Base-by-base conservation (phyloP, 2,329 filamentous ascomycete genomes). In the Byssothecium circinans region DNA sequence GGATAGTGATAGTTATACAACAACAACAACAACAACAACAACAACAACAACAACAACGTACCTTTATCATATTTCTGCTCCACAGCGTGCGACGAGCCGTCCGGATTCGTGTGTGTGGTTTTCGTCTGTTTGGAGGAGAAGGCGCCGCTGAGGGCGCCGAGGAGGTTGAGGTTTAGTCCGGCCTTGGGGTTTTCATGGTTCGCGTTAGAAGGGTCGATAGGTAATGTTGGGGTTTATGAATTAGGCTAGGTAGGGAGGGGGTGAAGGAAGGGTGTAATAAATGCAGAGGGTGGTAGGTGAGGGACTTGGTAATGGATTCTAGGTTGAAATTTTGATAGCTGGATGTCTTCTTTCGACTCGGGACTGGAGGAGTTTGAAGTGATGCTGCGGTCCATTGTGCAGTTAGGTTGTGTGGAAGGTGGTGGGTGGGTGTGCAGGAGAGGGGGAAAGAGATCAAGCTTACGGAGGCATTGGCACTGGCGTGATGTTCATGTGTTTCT, bases 121-220 rank as follows among this genome's bases (percentile, higher is more conserved):
- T 70, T 70, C 38, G 58, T 65, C 7, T 50, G 54, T 41, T 57
- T 60, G 7, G 63, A 67, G 15, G 47, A 53, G 17, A 71, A 56
- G 20, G 61, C 63, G 52, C 67, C 67, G 14, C 57, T 61, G 8
- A 71, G 61, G 37, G 68, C 65, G 49, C 62, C 67, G 46, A 69
- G 58, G 50, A 72, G 45, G 48, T 70, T 71, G 38, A 72, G 56
- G 45, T 67, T 71, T 39, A 71, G 58, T 8, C 67, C 67, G 2
- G 65, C 67, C 57, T 68, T n/a, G n/a, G n/a, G n/a, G n/a, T n/a
- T n/a, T n/a, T n/a, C n/a, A n/a, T n/a, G n/a, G n/a, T n/a, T n/a
- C n/a, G n/a, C n/a, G n/a, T n/a, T n/a, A n/a, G n/a, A n/a, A n/a
- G n/a, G n/a, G n/a, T n/a, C n/a, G n/a, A n/a, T n/a, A n/a, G n/a